These are phyloP conservation scores for Tulasnella sp. DNA, from an alignment of 768 basidiomycete genomes.

Conservation along the genomic window DNA sequence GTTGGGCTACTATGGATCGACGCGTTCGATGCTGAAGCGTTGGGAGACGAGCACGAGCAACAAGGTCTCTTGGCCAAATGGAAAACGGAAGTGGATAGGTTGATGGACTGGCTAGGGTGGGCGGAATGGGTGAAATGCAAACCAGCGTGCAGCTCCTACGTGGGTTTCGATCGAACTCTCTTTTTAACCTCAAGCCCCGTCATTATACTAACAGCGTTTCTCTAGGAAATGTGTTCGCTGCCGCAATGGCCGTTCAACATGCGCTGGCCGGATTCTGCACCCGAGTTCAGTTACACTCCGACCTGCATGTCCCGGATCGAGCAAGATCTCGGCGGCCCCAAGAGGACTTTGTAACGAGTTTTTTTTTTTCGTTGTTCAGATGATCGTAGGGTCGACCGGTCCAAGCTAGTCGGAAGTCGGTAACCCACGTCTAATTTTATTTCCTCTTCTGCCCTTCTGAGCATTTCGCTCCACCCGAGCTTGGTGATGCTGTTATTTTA, in stretches of 20 bases:
- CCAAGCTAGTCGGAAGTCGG: no score
- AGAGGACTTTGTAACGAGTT: not conserved
- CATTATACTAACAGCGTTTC: not conserved
- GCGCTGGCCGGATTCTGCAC: not conserved
- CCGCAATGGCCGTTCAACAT: not conserved
- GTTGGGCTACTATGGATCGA: not conserved
- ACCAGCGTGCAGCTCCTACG: not conserved
- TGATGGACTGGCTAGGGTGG: conserved; percentile 9
- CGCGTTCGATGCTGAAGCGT: not conserved
- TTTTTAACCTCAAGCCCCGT: not conserved
- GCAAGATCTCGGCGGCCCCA: not conserved
- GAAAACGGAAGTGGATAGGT: not conserved
- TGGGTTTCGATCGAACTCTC: not conserved
- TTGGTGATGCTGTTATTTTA: not conserved
- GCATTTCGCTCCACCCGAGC: not conserved
- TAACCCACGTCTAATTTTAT: not conserved
- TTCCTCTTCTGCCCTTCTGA: not conserved
- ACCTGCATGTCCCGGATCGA: not conserved
- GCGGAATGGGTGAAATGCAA: conserved; percentile 1
- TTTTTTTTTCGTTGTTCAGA: not conserved
- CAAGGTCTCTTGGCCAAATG: not conserved
- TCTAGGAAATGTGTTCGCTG: not conserved
- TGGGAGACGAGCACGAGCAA: not conserved
- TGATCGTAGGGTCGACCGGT: not conserved
- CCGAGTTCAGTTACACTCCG: not conserved